phyloP scores from a whole-genome alignment of 148 eudicot species.

The Gaultheria prostrata region DNA sequence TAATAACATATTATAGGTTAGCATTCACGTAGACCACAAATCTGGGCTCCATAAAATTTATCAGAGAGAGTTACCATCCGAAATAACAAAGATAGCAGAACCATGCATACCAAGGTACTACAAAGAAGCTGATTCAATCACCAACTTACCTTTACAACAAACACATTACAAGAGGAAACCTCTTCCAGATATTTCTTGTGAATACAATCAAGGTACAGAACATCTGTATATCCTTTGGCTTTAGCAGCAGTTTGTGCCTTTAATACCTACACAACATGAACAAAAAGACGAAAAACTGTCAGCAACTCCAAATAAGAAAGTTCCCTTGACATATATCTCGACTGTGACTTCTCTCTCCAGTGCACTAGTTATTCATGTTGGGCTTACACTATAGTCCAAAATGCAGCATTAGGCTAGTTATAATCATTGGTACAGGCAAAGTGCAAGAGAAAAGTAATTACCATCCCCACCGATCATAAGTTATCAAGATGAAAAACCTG shows the following conservation, averaged over 20 bases:
- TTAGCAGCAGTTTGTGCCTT: slow-evolving; percentile 88
- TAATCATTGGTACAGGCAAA: background rate
- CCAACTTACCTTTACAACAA: slow-evolving; percentile 77
- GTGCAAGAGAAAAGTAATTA: background rate
- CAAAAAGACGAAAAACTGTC: background rate
- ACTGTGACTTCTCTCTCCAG: background rate
- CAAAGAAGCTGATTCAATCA: slow-evolving; percentile 4
- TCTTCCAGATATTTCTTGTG: slow-evolving; percentile 91
- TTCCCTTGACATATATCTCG: background rate
- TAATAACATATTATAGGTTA: background rate
- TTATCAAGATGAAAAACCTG: background rate
- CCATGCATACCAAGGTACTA: background rate
- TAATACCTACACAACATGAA: slow-evolving; percentile 49
- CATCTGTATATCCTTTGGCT: slow-evolving; percentile 90
- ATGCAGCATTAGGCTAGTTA: background rate
- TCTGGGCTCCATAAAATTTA: background rate
- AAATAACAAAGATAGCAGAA: background rate
- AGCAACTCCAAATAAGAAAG: slow-evolving; percentile 6
- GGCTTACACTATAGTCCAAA: background rate
- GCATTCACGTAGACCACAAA: background rate
- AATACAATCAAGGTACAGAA: slow-evolving; percentile 82
- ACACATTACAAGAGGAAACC: slow-evolving; percentile 91
- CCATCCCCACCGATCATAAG: background rate
- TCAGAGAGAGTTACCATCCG: background rate
- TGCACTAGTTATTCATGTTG: background rate